A percentile compares a stretch with the other conserved stretches of the same genome.
Evolutionary conservation across 2,329 filamentous ascomycete species (phyloP).

Genomic region (Ascochyta viciae-villosae): DNA sequence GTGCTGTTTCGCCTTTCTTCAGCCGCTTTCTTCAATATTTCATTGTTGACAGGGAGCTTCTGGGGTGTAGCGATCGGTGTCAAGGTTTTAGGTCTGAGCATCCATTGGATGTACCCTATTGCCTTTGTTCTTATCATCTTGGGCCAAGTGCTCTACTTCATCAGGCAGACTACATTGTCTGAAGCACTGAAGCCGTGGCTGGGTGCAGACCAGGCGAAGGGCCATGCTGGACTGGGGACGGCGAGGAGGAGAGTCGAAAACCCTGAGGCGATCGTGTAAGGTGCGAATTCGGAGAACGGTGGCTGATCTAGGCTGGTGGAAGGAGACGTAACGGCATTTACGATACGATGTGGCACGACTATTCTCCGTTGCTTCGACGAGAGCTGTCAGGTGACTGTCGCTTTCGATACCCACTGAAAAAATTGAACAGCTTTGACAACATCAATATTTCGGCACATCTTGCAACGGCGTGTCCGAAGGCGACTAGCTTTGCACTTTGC

Average conservation of each 20-base stretch:
- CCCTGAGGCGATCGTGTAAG: constrained; percentile 38
- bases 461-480: no score
- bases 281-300: neutral
- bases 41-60: constrained; percentile 91
- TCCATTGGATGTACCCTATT: constrained; percentile 94
- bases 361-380: no score
- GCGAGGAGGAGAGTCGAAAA: constrained; percentile 40
- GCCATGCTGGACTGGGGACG: constrained; percentile 38
- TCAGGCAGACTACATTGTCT: constrained; percentile 80
- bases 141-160: constrained; percentile 86
- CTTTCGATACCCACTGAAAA: no score
- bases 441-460: no score
- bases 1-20: constrained; percentile 87
- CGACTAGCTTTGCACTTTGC: no score
- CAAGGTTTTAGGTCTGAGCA: constrained; percentile 77
- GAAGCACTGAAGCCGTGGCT: constrained; percentile 97
- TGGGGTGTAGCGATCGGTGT: constrained; percentile 96
- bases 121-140: constrained; percentile 92
- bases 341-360: neutral
- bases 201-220: constrained; percentile 78
- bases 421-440: no score
- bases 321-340: neutral
- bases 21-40: constrained; percentile 97
- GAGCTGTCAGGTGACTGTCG: no score
- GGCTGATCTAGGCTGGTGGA: neutral